These are phyloP conservation scores for Acer saccharum DNA, from an alignment of 345 rosid species.

Conservation along the genomic window DNA sequence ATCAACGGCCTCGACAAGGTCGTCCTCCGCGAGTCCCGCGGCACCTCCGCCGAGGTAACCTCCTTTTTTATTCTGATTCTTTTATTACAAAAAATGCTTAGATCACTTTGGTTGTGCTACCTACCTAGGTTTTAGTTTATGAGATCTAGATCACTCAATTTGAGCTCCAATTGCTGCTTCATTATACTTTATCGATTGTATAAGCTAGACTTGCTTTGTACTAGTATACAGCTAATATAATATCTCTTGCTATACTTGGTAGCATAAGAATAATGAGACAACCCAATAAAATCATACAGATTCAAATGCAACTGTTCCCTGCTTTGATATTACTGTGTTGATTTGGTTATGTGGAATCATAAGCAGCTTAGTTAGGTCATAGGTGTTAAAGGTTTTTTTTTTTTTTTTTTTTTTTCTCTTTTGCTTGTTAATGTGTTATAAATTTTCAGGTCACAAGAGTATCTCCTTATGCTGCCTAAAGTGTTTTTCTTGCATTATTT, in stretches of 20 bases:
- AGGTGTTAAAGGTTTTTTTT: neutral
- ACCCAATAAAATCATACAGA: neutral
- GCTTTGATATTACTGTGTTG: neutral
- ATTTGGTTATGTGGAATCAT: neutral
- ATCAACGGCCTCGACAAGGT: constrained; percentile 76
- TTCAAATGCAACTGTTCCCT: neutral
- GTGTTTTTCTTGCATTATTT: neutral
- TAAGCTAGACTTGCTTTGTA: too few relatives aligned
- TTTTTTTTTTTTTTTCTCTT: neutral
- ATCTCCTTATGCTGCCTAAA: neutral
- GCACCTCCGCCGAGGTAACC: constrained; percentile 74
- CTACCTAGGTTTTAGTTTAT: neutral
- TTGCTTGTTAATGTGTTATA: neutral
- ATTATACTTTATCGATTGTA: too few relatives aligned
- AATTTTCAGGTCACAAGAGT: constrained; percentile 7
- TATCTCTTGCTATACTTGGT: too few relatives aligned
- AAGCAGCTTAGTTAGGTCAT: too few relatives aligned
- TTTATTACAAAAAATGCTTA: neutral
- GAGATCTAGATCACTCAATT: neutral
- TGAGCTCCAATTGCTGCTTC: neutral
- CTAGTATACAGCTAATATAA: too few relatives aligned
- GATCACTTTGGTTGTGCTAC: neutral
- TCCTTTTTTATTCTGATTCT: neutral
- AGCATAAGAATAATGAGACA: neutral
- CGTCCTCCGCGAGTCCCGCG: constrained; percentile 70